Evolutionary conservation across 805 yeast species (phyloP).

Genomic region (Cyberlindnera lachancei): DNA sequence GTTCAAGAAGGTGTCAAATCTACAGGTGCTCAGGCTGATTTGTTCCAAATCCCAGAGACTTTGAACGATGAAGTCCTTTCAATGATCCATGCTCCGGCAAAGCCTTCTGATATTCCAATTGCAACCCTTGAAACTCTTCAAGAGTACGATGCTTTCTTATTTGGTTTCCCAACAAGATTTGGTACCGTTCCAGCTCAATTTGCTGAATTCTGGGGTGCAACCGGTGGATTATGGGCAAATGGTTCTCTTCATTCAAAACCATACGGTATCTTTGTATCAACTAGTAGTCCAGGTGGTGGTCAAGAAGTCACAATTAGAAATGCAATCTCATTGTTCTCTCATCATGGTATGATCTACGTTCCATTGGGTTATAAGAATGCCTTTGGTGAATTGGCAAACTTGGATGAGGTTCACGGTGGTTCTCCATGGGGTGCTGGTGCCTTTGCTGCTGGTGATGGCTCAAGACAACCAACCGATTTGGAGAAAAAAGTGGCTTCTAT

Average conservation of each 20-base stretch:
- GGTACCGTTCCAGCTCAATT: conserved; percentile 77
- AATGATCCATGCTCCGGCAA: conserved; percentile 55
- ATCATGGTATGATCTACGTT: conserved; percentile 70
- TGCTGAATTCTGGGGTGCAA: conserved; percentile 64
- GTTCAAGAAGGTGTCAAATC: conserved; percentile 60
- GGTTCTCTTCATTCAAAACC: conserved; percentile 67
- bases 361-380: conserved; percentile 66
- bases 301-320: conserved; percentile 61
- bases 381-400: conserved; percentile 45
- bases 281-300: conserved; percentile 73
- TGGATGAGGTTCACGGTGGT: conserved; percentile 70
- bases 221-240: conserved; percentile 68
- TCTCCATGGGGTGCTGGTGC: conserved; percentile 87
- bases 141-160: conserved; percentile 70
- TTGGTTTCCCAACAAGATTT: conserved; percentile 83
- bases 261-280: conserved; percentile 63
- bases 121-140: conserved; percentile 52
- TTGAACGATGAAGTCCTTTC: conserved; percentile 50
- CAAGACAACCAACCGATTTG: conserved; percentile 54
- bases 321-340: conserved; percentile 51
- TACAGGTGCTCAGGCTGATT: conserved; percentile 61
- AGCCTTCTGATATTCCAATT: conserved; percentile 54
- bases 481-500: conserved; percentile 56
- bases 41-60: conserved; percentile 76
- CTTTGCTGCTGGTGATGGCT: conserved; percentile 68